These are phyloP conservation scores for Rauvolfia tetraphylla DNA, from an alignment of 257 asterid genomes.

Conservation along the genomic window DNA sequence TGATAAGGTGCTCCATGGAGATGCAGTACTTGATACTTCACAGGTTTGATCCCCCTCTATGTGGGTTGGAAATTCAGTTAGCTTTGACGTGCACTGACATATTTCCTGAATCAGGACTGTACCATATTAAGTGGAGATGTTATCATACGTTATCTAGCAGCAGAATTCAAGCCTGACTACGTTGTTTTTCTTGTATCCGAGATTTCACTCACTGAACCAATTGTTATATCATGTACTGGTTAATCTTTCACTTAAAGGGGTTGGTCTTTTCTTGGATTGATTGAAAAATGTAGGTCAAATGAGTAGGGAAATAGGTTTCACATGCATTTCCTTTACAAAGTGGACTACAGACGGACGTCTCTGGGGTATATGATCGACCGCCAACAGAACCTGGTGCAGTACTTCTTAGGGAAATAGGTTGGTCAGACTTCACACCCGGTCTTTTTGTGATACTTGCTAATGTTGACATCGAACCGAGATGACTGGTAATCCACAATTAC, in stretches of 20 bases:
- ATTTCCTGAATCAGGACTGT: constrained; percentile 63
- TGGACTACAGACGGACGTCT: constrained; percentile 71
- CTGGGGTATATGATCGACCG: constrained; percentile 87
- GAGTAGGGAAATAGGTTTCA: too few species aligned
- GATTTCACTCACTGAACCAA: neutral
- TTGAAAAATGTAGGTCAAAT: neutral
- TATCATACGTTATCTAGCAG: constrained; percentile 84
- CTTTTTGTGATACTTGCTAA: neutral
- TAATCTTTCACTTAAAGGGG: neutral
- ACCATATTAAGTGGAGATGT: constrained; percentile 94
- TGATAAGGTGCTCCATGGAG: constrained; percentile 88
- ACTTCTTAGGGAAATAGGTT: constrained; percentile 84
- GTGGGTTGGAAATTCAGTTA: constrained; percentile 14
- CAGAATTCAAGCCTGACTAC: constrained; percentile 61
- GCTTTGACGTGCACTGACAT: constrained; percentile 9
- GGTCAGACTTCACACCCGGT: constrained; percentile 17
- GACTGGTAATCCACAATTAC: constrained; percentile 16
- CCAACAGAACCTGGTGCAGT: constrained; percentile 75
- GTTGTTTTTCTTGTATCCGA: constrained; percentile 96
- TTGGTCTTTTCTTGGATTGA: neutral
- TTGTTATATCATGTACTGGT: neutral
- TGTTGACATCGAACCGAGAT: neutral
- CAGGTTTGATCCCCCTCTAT: constrained; percentile 53
- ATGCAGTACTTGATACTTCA: constrained; percentile 83
- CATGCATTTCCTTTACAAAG: constrained; percentile 41